phyloP scores from a whole-genome alignment of 495 filamentous ascomycete genomes.

The Xylaria cubensis region DNA sequence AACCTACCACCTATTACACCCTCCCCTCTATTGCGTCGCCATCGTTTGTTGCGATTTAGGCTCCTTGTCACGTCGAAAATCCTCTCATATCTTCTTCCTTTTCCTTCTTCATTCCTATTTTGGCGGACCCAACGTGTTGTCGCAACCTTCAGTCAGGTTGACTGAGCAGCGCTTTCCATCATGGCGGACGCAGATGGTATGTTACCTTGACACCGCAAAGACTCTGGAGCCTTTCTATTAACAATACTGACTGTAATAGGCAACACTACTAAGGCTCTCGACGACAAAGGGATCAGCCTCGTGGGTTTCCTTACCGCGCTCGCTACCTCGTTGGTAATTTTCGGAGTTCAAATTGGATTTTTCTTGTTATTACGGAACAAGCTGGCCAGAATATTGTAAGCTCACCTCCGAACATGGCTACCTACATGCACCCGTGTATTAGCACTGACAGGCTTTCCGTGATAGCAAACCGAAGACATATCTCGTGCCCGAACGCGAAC shows the following conservation, averaged over 20 bases:
- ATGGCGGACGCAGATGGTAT: slow-evolving; percentile 37
- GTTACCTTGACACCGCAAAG: not conserved
- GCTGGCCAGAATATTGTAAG: slow-evolving; percentile 85
- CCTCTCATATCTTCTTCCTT: not conserved
- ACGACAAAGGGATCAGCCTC: slow-evolving; percentile 60
- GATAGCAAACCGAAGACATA: slow-evolving; percentile 84
- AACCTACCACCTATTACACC: slow-evolving; percentile 16
- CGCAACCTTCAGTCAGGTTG: not conserved
- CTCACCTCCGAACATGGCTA: slow-evolving; percentile 14
- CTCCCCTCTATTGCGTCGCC: not conserved
- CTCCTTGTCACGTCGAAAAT: not conserved
- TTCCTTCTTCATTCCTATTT: not conserved
- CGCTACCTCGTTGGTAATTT: slow-evolving; percentile 71
- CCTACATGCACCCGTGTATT: not conserved
- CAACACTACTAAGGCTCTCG: slow-evolving; percentile 44
- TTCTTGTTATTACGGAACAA: slow-evolving; percentile 82
- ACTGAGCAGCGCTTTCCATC: slow-evolving; percentile 8
- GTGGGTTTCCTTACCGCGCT: slow-evolving; percentile 79
- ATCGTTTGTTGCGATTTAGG: not conserved
- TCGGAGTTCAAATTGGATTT: slow-evolving; percentile 75
- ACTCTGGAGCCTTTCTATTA: not conserved
- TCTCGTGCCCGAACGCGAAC: slow-evolving; percentile 86
- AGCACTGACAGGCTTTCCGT: slow-evolving; percentile 24
- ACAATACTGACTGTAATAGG: slow-evolving; percentile 17
- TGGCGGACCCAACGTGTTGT: not conserved